A percentile compares a stretch with the other conserved stretches of the same genome.
phyloP scores from a whole-genome alignment of 148 eudicot genomes.

The Polygonum aviculare region DNA sequence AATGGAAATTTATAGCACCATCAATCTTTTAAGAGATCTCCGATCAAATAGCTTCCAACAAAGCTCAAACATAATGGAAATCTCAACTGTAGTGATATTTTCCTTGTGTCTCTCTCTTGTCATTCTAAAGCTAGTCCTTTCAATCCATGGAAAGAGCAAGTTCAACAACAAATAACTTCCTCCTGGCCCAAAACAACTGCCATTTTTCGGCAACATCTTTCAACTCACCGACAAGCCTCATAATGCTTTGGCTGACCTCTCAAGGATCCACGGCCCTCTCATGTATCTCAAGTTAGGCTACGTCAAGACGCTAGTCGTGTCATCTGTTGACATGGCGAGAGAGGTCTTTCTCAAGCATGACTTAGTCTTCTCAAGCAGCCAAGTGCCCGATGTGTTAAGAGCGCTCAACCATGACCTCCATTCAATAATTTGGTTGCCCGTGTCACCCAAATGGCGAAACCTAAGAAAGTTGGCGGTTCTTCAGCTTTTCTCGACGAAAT shows the following conservation, averaged over 20 bases:
- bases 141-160: neutral
- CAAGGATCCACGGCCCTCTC: conserved; percentile 2
- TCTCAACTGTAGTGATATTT: neutral
- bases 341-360: conserved; percentile 12
- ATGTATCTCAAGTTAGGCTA: conserved; percentile 10
- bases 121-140: neutral
- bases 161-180: conserved; percentile 6
- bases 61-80: neutral
- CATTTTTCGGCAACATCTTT: conserved; percentile 13
- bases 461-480: neutral
- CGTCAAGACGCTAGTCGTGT: conserved; percentile 4
- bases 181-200: conserved; percentile 13
- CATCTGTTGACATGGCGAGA: conserved; percentile 13
- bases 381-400: neutral
- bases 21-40: no score
- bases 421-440: conserved; percentile 9
- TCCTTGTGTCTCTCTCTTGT: neutral
- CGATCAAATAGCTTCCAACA: no score
- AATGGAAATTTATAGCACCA: no score
- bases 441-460: neutral
- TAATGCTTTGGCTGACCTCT: conserved; percentile 3
- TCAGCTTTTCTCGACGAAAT: neutral
- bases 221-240: conserved; percentile 11
- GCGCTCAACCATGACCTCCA: conserved; percentile 1
- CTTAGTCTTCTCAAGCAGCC: conserved; percentile 12